Conservation (phyloP, 306 rosid genomes). For the Vigna trinervia region DNA sequence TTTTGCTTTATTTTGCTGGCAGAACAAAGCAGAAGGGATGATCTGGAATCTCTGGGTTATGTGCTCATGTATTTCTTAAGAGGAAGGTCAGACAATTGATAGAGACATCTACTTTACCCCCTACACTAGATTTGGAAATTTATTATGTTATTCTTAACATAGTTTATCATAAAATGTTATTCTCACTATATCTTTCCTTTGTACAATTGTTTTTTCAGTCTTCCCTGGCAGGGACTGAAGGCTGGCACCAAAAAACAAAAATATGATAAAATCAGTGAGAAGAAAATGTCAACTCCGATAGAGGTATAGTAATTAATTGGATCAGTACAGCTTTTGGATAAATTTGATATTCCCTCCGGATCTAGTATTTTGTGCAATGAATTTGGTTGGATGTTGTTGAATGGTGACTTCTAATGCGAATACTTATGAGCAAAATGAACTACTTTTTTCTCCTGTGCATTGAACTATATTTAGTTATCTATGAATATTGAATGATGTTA, state of each 20-base stretch:
- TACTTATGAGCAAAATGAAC: neutral
- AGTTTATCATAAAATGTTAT: neutral
- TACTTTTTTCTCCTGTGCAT: conserved; percentile 11
- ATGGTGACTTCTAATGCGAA: conserved; percentile 25
- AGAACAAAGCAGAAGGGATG: conserved; percentile 99
- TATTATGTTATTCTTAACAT: conserved; percentile 1
- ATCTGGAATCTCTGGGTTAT: conserved; percentile 98
- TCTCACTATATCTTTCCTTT: conserved; percentile 35
- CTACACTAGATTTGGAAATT: conserved; percentile 45
- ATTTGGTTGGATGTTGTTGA: conserved; percentile 26
- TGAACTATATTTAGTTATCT: conserved; percentile 24
- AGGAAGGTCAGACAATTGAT: conserved; percentile 83
- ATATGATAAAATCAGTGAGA: conserved; percentile 95
- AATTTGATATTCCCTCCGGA: conserved; percentile 32
- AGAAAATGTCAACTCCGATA: conserved; percentile 88
- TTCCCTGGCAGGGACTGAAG: conserved; percentile 99
- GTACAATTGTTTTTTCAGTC: conserved; percentile 60
- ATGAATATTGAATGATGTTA: conserved; percentile 6
- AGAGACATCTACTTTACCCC: conserved; percentile 31
- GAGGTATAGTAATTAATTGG: conserved; percentile 66
- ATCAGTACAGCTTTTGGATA: conserved; percentile 33
- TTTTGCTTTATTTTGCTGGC: conserved; percentile 50
- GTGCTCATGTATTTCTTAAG: conserved; percentile 97
- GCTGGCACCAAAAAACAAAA: conserved; percentile 98
- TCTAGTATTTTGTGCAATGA: conserved; percentile 32